A percentile compares a stretch with the other conserved stretches of the same genome.
Evolutionary conservation across 1,284 basidiomycete genomes (phyloP).

Genomic region (Trichosporon inkin): DNA sequence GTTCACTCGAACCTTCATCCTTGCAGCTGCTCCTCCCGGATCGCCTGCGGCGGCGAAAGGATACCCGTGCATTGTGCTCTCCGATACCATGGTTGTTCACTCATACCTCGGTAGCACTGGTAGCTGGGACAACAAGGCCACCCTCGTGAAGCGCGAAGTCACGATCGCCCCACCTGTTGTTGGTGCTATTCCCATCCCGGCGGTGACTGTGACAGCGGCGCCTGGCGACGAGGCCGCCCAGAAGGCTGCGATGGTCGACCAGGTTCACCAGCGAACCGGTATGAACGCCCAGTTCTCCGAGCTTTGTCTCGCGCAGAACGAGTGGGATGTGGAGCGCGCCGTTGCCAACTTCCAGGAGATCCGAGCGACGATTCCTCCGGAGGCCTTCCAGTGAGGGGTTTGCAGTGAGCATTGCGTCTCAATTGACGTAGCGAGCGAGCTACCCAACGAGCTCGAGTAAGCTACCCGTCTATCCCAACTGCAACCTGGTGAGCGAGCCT

Average conservation of each 20-base stretch:
- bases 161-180: constrained; percentile 33
- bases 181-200: constrained; percentile 15
- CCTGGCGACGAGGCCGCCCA: constrained; percentile 16
- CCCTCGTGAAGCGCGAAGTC: constrained; percentile 41
- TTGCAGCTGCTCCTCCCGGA: constrained; percentile 72
- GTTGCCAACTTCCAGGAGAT: constrained; percentile 71
- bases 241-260: constrained; percentile 52
- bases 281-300: constrained; percentile 70
- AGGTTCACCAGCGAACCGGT: constrained; percentile 65
- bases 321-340: constrained; percentile 71
- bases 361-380: constrained; percentile 36
- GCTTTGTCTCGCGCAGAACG: constrained; percentile 76
- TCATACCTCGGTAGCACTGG: constrained; percentile 69
- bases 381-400: constrained; percentile 27
- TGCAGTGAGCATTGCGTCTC: constrained; percentile 3
- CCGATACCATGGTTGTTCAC: constrained; percentile 79
- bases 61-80: constrained; percentile 86
- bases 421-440: constrained; percentile 7
- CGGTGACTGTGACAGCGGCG: constrained; percentile 20
- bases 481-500: constrained; percentile 8
- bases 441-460: constrained; percentile 1
- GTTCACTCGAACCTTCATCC: constrained; percentile 86
- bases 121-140: constrained; percentile 54
- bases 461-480: constrained; percentile 4
- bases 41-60: constrained; percentile 71